A percentile compares a stretch with the other conserved stretches of the same genome.
These are phyloP conservation scores for Verticillium zaregamsianum DNA, from an alignment of 2,329 filamentous ascomycete genomes.

Conservation along the genomic window DNA sequence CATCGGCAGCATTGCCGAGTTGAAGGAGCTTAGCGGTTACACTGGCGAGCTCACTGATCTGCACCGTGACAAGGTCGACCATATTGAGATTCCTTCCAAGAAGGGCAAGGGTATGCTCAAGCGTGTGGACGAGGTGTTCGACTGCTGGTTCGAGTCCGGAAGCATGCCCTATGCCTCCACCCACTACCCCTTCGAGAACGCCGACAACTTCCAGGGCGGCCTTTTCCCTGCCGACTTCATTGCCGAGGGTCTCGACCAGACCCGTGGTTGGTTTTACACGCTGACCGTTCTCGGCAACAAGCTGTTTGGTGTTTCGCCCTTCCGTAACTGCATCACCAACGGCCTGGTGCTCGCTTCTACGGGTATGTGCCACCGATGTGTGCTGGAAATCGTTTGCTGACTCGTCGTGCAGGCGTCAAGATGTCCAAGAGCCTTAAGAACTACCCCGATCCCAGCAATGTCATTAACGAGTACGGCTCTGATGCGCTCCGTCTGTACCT, in stretches of 20 bases:
- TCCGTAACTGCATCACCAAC: conserved; percentile 96
- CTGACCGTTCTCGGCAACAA: conserved; percentile 84
- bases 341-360: conserved; percentile 91
- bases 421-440: conserved; percentile 98
- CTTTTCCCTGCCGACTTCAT: conserved; percentile 88
- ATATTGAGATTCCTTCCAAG: conserved; percentile 90
- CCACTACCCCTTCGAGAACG: conserved; percentile 90
- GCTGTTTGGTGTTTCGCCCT: conserved; percentile 78
- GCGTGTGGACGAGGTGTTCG: conserved; percentile 84
- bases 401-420: conserved; percentile 42
- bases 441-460: conserved; percentile 79
- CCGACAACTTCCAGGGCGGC: conserved; percentile 70
- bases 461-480: conserved; percentile 86
- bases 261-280: conserved; percentile 96
- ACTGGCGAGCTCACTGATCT: conserved; percentile 78
- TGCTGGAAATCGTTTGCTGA: neutral
- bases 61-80: conserved; percentile 88
- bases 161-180: conserved; percentile 91
- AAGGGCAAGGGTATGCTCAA: conserved; percentile 79
- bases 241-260: conserved; percentile 89
- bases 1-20: conserved; percentile 77
- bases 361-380: conserved; percentile 56
- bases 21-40: conserved; percentile 83
- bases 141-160: conserved; percentile 96
- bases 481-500: conserved; percentile 92